Base-by-base conservation (phyloP, 75 land plant genomes). In the Pseudotsuga menziesii region DNA sequence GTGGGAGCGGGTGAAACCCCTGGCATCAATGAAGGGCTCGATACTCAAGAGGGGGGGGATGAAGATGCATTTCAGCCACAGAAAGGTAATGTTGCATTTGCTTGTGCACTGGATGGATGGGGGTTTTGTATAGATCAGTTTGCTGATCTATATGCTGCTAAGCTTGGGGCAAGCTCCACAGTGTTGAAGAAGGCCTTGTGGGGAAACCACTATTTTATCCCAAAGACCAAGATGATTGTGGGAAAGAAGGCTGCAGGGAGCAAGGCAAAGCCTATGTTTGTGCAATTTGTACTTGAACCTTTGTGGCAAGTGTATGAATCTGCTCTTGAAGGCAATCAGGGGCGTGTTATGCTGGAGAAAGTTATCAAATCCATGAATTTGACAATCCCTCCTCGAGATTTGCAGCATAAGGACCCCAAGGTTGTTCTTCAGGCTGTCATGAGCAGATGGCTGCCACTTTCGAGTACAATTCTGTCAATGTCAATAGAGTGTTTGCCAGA, bases 391-490 rank as follows among this genome's bases (percentile, higher is more conserved):
- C 56, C 88, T 52, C 90, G 94, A 8, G 97, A 96, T 32, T 80
- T 94, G 77, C 94, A 91, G 62, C 82, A 94, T 64, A 91, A 83
- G 85, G 97, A 94, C 63, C 86, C 89, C 2, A 91, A 90, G 63
- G 76, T 83, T 75, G 92, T 96, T 66, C 86, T 92, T 41, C 94
- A 94, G 70, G 78, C 94, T 44, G 91, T 96, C 27, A 86, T 96
- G 97, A 89, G 90, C 78, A 80, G 91, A 23, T 96, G 98, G 98
- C 91, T 96, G 77, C 94, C 98, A n/a, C 79, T 94, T 25, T 87
- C 90, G 19, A 86, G 90, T 64, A 67, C 90, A 5, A 32, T 96
- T 56, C 82, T 96, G 22, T 84, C 91, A 4, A 96, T 96, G 98
- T 94, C 94, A 26, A 79, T 94, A 58, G 87, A 88, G 54, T 84